phyloP scores from a whole-genome alignment of 768 basidiomycete species.

The Suillus subalutaceus region DNA sequence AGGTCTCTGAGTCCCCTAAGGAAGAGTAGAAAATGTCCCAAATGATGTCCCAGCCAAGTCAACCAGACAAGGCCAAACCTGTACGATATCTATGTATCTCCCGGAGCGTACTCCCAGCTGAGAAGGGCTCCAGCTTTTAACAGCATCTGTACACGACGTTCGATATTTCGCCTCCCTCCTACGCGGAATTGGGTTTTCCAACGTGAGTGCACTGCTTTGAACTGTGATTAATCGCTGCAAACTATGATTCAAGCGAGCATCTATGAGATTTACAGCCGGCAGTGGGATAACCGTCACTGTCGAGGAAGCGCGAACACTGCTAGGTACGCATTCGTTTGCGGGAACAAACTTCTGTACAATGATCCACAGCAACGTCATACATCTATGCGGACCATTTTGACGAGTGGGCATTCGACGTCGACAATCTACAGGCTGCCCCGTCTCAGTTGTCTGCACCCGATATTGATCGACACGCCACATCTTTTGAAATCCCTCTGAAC shows the following conservation, averaged over 20 bases:
- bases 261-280: constrained; percentile 62
- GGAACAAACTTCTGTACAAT: constrained; percentile 8
- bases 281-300: constrained; percentile 77
- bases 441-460: constrained; percentile 23
- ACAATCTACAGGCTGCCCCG: constrained; percentile 29
- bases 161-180: constrained; percentile 78
- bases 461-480: constrained; percentile 30
- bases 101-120: background rate
- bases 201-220: constrained; percentile 50
- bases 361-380: constrained; percentile 75
- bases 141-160: constrained; percentile 78
- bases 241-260: constrained; percentile 60
- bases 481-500: constrained; percentile 84
- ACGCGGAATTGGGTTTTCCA: constrained; percentile 79
- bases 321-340: constrained; percentile 55
- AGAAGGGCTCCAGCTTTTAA: constrained; percentile 49
- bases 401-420: constrained; percentile 68
- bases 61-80: constrained; percentile 24
- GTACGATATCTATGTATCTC: constrained; percentile 18
- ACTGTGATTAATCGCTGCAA: constrained; percentile 5
- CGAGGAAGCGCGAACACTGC: constrained; percentile 81
- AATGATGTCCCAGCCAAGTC: constrained; percentile 20
- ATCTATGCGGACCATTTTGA: constrained; percentile 80
- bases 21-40: constrained; percentile 24
- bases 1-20: background rate